These are phyloP conservation scores for Aphanomyces stellatus DNA, from an alignment of 352 stramenopile species.

Conservation along the genomic window DNA sequence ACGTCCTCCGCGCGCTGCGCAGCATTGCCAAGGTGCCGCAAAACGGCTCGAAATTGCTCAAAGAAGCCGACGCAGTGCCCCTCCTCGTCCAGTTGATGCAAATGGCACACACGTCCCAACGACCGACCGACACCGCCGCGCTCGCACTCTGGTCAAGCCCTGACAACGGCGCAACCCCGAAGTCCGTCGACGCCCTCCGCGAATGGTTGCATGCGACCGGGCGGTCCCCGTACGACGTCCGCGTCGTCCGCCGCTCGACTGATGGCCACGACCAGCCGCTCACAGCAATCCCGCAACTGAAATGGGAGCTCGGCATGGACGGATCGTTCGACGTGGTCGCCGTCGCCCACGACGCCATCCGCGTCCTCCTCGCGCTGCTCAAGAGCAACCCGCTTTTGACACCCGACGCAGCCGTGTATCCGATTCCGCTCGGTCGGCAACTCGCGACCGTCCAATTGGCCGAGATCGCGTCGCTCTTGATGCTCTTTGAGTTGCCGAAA, in stretches of 20 bases:
- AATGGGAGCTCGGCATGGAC: conserved; percentile 64
- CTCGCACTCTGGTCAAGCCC: neutral
- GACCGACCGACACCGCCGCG: neutral
- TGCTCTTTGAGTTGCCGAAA: conserved; percentile 34
- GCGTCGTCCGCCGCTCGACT: no score
- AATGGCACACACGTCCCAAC: conserved; percentile 42
- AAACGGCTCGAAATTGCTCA: conserved; percentile 49
- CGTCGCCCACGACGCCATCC: conserved; percentile 58
- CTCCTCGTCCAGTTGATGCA: conserved; percentile 54
- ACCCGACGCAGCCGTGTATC: conserved; percentile 34
- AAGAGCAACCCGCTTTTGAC: conserved; percentile 49
- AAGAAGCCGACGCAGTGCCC: conserved; percentile 33
- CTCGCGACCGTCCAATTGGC: conserved; percentile 38
- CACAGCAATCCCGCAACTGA: conserved; percentile 36
- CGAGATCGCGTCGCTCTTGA: conserved; percentile 45
- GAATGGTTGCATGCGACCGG: neutral
- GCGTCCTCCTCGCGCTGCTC: conserved; percentile 47
- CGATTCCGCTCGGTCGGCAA: conserved; percentile 41
- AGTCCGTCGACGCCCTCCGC: neutral
- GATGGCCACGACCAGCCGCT: neutral
- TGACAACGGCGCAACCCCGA: neutral
- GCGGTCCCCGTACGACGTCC: neutral
- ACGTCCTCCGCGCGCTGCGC: conserved; percentile 44
- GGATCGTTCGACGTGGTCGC: conserved; percentile 40
- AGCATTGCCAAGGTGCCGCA: conserved; percentile 35